Conservation (phyloP, 345 rosid genomes). For the Turritis glabra region DNA sequence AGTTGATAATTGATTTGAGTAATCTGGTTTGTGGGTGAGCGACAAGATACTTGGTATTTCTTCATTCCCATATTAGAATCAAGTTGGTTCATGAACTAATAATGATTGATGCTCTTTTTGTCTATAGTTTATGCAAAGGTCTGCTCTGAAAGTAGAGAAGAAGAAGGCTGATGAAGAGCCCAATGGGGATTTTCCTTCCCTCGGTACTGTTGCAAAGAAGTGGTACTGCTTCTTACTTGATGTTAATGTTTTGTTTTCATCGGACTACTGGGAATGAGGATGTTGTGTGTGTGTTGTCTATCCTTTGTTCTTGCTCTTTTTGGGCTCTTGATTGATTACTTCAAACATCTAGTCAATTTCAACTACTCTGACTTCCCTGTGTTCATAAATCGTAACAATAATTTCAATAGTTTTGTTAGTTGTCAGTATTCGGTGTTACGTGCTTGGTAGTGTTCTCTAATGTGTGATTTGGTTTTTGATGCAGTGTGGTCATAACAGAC, state of each 20-base stretch:
- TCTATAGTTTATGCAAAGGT: slow-evolving; percentile 87
- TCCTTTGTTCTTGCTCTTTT: neutral
- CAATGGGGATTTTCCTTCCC: slow-evolving; percentile 49
- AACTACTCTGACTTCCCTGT: neutral
- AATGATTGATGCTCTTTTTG: neutral
- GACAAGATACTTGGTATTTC: neutral
- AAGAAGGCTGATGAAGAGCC: slow-evolving; percentile 59
- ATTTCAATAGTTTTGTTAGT: neutral
- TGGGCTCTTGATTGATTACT: slow-evolving; percentile 3
- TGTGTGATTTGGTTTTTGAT: slow-evolving; percentile 4
- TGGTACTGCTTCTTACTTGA: slow-evolving; percentile 45
- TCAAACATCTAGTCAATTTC: neutral
- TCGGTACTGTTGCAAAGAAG: slow-evolving; percentile 48
- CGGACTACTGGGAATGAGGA: neutral
- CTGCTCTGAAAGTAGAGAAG: slow-evolving; percentile 58
- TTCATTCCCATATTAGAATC: neutral
- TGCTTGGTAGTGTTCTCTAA: neutral
- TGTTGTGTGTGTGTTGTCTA: slow-evolving; percentile 6
- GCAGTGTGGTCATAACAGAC: slow-evolving; percentile 82
- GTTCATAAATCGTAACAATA: neutral
- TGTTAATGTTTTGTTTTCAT: slow-evolving; percentile 10
- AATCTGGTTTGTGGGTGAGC: neutral
- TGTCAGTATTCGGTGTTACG: neutral
- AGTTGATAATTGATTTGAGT: neutral
- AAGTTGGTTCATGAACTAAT: neutral